Evolutionary conservation across 2,329 filamentous ascomycete genomes (phyloP).

Genomic region (Claviceps sp.): DNA sequence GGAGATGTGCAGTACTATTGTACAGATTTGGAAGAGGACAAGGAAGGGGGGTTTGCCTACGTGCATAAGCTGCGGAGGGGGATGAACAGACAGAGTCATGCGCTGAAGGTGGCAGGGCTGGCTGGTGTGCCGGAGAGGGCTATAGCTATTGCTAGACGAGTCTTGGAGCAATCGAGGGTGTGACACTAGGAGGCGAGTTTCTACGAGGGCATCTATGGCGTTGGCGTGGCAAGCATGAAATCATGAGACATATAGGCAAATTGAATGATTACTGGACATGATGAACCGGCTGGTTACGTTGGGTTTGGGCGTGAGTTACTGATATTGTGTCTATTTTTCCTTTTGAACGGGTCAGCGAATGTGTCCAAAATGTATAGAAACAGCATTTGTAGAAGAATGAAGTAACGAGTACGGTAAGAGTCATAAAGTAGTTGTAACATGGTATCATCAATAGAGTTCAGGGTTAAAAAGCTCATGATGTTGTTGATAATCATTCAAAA

Average conservation of each 20-base stretch:
- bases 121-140: constrained; percentile 68
- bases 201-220: neutral
- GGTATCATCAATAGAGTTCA: constrained; percentile 45
- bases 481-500: constrained; percentile 41
- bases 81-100: constrained; percentile 78
- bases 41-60: constrained; percentile 63
- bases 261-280: neutral
- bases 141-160: constrained; percentile 50
- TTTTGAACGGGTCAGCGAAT: constrained; percentile 21
- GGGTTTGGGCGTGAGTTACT: no score
- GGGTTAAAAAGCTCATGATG: constrained; percentile 58
- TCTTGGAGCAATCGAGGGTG: constrained; percentile 27
- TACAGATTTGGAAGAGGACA: constrained; percentile 73
- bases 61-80: constrained; percentile 70
- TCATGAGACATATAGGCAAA: neutral
- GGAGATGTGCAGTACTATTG: constrained; percentile 60
- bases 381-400: constrained; percentile 7
- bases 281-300: neutral
- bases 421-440: constrained; percentile 46
- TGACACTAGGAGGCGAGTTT: constrained; percentile 1
- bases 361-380: constrained; percentile 15
- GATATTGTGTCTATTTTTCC: neutral
- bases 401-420: constrained; percentile 19
- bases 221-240: neutral
- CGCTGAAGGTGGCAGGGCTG: constrained; percentile 82